Conservation (phyloP, 2,329 filamentous ascomycete genomes). For the Aspergillus luchuensis region DNA sequence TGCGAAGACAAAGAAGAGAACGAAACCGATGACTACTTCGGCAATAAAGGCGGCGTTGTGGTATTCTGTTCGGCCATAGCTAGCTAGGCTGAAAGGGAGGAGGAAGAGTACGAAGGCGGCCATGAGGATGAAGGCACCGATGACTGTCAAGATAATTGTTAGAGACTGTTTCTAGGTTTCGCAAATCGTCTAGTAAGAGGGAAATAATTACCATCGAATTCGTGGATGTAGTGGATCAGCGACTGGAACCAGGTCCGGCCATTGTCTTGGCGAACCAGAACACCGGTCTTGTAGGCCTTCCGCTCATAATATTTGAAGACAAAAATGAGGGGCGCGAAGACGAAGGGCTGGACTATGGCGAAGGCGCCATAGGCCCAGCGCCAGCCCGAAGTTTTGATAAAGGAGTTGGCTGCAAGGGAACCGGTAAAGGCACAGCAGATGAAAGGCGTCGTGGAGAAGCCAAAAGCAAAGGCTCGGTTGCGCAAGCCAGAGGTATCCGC, state of each 20-base stretch:
- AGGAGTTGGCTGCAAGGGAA: constrained; percentile 55
- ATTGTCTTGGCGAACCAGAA: constrained; percentile 50
- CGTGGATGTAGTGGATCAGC: constrained; percentile 56
- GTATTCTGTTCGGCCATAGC: constrained; percentile 46
- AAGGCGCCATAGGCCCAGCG: constrained; percentile 67
- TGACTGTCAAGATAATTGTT: constrained; percentile 34
- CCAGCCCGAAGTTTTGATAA: constrained; percentile 54
- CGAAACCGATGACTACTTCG: constrained; percentile 57
- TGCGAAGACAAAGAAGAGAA: constrained; percentile 54
- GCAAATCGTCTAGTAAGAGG: too few relatives aligned
- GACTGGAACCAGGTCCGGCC: constrained; percentile 53
- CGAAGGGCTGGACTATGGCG: constrained; percentile 60
- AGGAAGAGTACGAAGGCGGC: constrained; percentile 65
- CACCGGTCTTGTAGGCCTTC: constrained; percentile 59
- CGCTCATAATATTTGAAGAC: constrained; percentile 59
- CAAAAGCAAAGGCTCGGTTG: constrained; percentile 63
- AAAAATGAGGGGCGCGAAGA: constrained; percentile 57
- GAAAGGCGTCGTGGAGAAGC: constrained; percentile 62
- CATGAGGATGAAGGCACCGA: constrained; percentile 63
- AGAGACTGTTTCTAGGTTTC: too few relatives aligned
- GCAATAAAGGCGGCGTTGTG: constrained; percentile 51
- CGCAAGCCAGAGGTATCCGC: constrained; percentile 64
- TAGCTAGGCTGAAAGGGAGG: constrained; percentile 63
- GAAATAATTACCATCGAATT: constrained; percentile 58
- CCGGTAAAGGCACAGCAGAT: constrained; percentile 62